Evolutionary conservation across 345 rosid genomes (phyloP), one percentile per base, ranked within the genome.

Genomic region (Acer saccharum): DNA sequence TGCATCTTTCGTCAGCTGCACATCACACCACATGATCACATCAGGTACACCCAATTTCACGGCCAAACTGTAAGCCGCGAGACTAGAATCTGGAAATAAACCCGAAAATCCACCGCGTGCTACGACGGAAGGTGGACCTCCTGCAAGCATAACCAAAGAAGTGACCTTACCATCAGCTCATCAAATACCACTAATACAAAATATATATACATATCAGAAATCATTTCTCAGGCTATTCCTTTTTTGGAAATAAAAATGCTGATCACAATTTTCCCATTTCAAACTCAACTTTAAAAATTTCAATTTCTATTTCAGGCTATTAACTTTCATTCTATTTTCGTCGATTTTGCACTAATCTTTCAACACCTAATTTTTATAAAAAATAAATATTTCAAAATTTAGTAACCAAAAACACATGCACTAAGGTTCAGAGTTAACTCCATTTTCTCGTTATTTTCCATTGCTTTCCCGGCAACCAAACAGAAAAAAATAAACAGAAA

Each of bases 31-130:
- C 2, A 86, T 73, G 55, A 89, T 65, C 54, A 84, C 75, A 85
- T 76, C 69, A 0, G 84, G 14, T 2, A 77, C 73, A 81, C 98
- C 81, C 16, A 84, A 72, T 10, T 0, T 0, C 29, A 54, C 0
- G 6, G 88, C 89, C 44, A 91, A 74, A 71, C 20, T 74, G 82
- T 90, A 96, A 75, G 98, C 93, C 16, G 0, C 27, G 0, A 0
- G 0, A 82, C 97, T 94, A 20, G 95, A 94, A 83, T 89, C 93
- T 0, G 98, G 90, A 20, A 94, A 83, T 48, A 96, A 16, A 74
- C 99, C 99, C 1, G 98, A 94, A 83, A 94, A 92, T 60, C 99
- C 99, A 39, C 98, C 99, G 23, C 87, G 92, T 25, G 99, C 99
- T 2, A 96, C 68, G 27, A 96, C 85, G 23, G 80, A 76, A n/a